Conservation (phyloP, 768 basidiomycete genomes). For the Phaeotremella fagi region DNA sequence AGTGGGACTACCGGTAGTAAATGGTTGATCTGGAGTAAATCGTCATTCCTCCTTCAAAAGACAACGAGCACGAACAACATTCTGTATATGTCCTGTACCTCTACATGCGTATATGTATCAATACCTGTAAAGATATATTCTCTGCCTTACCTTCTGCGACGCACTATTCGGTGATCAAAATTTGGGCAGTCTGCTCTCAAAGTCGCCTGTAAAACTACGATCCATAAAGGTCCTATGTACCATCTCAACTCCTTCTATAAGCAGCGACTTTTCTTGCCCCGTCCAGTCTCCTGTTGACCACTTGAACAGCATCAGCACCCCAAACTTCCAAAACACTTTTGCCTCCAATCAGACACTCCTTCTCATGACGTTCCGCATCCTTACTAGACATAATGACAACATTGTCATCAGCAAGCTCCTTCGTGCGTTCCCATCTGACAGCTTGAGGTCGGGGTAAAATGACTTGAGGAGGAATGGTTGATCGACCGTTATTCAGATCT, state of each 20-base stretch:
- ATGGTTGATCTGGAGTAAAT: too few relatives aligned
- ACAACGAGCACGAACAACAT: too few relatives aligned
- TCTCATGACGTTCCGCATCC: slow-evolving; percentile 66
- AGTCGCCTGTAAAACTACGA: too few relatives aligned
- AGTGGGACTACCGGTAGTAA: slow-evolving; percentile 19
- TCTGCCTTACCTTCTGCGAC: too few relatives aligned
- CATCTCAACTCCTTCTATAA: slow-evolving; percentile 24
- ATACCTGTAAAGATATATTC: too few relatives aligned
- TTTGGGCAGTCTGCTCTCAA: too few relatives aligned
- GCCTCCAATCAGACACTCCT: slow-evolving; percentile 44
- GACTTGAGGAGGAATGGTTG: slow-evolving; percentile 69
- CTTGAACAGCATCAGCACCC: slow-evolving; percentile 60
- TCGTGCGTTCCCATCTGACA: slow-evolving; percentile 70
- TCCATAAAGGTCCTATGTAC: too few relatives aligned
- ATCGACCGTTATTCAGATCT: slow-evolving; percentile 70
- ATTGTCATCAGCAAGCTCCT: slow-evolving; percentile 69
- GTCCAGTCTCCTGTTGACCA: slow-evolving; percentile 58
- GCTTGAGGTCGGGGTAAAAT: slow-evolving; percentile 69
- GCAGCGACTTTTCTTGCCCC: slow-evolving; percentile 56
- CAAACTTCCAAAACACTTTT: slow-evolving; percentile 59
- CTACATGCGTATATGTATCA: too few relatives aligned
- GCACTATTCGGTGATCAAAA: too few relatives aligned
- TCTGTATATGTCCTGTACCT: too few relatives aligned
- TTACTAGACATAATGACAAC: slow-evolving; percentile 74
- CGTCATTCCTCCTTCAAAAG: too few relatives aligned